phyloP scores from a whole-genome alignment of 768 basidiomycete species.

The Royoungia palumana region DNA sequence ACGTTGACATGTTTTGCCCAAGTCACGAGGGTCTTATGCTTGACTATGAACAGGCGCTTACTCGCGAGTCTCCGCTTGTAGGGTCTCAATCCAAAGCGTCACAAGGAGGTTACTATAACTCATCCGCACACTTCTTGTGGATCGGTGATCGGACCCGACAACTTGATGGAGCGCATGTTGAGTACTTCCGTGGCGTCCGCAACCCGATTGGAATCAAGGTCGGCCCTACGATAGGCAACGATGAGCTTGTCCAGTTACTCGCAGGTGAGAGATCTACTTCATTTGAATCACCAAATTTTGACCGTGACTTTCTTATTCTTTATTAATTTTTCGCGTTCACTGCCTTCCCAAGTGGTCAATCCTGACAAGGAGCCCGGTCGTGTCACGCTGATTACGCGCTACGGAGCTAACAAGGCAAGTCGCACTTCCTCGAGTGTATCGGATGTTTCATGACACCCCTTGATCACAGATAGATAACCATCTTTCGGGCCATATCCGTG shows the following conservation, averaged over 20 bases:
- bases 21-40: conserved; percentile 95
- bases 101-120: conserved; percentile 66
- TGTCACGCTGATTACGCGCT: conserved; percentile 89
- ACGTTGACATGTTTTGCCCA: conserved; percentile 1
- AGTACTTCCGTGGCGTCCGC: conserved; percentile 88
- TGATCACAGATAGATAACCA: conserved; percentile 61
- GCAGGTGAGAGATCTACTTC: conserved; percentile 51
- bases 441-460: conserved; percentile 1
- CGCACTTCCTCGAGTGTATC: background rate
- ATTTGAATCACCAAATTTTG: background rate
- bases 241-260: conserved; percentile 73
- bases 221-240: conserved; percentile 79
- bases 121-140: conserved; percentile 94
- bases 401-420: conserved; percentile 80
- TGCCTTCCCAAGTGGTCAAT: conserved; percentile 65
- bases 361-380: conserved; percentile 78
- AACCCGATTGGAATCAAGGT: conserved; percentile 97
- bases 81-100: conserved; percentile 11
- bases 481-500: conserved; percentile 76
- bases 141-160: conserved; percentile 95
- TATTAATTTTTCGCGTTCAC: background rate
- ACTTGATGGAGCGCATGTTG: conserved; percentile 89
- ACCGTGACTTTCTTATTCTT: background rate
- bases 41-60: conserved; percentile 88
- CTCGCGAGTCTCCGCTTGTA: conserved; percentile 57